These are phyloP conservation scores for Penicillium pulvis DNA, from an alignment of 495 filamentous ascomycete species.

Conservation along the genomic window DNA sequence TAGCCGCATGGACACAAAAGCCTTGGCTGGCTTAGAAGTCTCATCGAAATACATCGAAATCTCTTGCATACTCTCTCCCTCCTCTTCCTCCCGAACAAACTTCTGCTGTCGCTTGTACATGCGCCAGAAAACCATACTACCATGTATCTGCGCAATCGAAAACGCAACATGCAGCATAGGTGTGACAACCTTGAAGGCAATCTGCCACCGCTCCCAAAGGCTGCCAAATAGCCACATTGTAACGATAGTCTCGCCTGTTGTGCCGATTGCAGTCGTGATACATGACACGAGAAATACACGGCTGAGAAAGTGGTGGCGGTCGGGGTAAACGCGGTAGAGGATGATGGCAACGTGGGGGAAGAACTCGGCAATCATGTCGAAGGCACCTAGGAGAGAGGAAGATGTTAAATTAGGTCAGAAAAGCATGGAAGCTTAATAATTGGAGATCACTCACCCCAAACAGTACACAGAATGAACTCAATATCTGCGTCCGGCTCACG, in stretches of 20 bases:
- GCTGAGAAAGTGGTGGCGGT: constrained; percentile 42
- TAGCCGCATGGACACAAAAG: neutral
- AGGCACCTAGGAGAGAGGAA: constrained; percentile 37
- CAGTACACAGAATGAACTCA: constrained; percentile 50
- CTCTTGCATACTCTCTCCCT: neutral
- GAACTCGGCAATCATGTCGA: constrained; percentile 53
- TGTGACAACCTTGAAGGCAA: constrained; percentile 52
- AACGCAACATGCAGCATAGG: constrained; percentile 51
- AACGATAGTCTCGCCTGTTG: constrained; percentile 46
- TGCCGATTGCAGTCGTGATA: constrained; percentile 45
- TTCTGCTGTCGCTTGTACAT: constrained; percentile 41
- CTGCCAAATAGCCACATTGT: constrained; percentile 52
- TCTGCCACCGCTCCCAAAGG: constrained; percentile 47
- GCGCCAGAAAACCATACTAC: constrained; percentile 44
- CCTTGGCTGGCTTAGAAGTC: neutral
- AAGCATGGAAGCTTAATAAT: neutral
- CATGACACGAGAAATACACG: constrained; percentile 41
- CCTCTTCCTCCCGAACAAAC: constrained; percentile 19
- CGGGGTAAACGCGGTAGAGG: constrained; percentile 47
- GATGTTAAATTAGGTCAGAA: neutral
- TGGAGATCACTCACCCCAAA: constrained; percentile 44
- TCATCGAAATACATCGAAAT: neutral
- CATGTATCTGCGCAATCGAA: constrained; percentile 47
- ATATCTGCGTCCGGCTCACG: constrained; percentile 48
- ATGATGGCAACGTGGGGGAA: constrained; percentile 53